phyloP scores from a whole-genome alignment of 2,329 filamentous ascomycete genomes.

The Cordyceps cateniannulata region DNA sequence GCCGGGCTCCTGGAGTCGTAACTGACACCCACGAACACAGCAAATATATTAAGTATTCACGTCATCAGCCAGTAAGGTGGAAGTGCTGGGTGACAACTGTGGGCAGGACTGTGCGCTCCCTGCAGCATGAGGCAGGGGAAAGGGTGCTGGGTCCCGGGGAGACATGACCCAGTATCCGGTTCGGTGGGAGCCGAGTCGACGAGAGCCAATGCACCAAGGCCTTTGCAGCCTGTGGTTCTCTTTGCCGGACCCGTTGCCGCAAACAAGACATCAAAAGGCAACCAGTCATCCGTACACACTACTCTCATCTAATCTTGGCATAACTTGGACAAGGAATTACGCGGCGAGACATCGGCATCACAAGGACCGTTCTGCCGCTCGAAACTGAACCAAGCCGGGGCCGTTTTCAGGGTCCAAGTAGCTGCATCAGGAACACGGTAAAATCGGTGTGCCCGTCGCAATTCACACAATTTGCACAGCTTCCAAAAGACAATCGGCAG shows the following conservation, averaged over 20 bases:
- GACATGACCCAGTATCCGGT: constrained; percentile 5
- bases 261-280: not conserved
- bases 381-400: not conserved
- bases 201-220: not conserved
- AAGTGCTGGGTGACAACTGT: not conserved
- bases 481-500: not conserved
- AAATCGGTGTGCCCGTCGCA: not conserved
- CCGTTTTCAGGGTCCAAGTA: not conserved
- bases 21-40: not conserved
- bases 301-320: not conserved
- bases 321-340: not conserved
- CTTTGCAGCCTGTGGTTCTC: not conserved
- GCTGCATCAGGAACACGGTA: not conserved
- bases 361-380: not conserved
- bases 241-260: not conserved
- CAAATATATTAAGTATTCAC: constrained; percentile 1
- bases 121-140: not conserved
- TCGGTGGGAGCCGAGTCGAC: constrained; percentile 9
- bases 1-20: not conserved
- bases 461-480: not conserved
- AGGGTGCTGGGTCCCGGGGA: constrained; percentile 7
- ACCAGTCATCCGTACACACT: not conserved
- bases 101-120: not conserved
- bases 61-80: not conserved
- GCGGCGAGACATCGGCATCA: not conserved